Base-by-base conservation (phyloP, 2,329 filamentous ascomycete species). In the Dendryphion nanum region DNA sequence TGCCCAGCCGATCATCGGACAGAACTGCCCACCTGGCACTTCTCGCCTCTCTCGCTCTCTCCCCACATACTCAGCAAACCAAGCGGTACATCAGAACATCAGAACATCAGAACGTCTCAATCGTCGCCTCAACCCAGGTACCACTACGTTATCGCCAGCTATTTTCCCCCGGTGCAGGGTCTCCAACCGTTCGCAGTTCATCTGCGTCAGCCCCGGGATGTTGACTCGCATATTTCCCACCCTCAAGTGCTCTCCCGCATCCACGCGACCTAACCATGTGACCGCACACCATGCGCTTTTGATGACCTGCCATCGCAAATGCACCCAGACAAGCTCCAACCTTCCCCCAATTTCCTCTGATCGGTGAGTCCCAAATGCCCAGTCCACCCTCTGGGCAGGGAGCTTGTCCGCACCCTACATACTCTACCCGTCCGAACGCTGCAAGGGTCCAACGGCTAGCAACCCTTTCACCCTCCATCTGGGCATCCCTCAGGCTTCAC, bases 211-310 rank as follows among this genome's bases (percentile, higher is more conserved):
- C 45, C 26, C 52, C 39, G 36, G 48, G 44, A 54, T 54, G 53
- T 47, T 59, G 57, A 57, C 55, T 53, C 48, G 57, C 55, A 57
- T 59, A n/a, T n/a, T n/a, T n/a, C n/a, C n/a, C n/a, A n/a, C n/a
- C n/a, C n/a, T n/a, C n/a, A n/a, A 31, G 37, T 12, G 33, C 21
- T 14, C 33, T 18, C 29, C 36, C 40, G 40, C 38, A 35, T 45
- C 48, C 51, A 53, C 51, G 50, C 47, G 45, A 44, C 32, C 23
- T 23, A 31, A 18, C 35, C 55, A 51, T 47, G 51, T 57, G 47
- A 51, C 48, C 45, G 23, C 28, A 33, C 36, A 30, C 18, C 44
- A 51, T 51, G 45, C 33, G 16, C 35, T 19, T 26, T 26, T 26
- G 23, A 26, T n/a, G 8, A 26, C 23, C 23, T 26, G 8, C 23